phyloP scores from a whole-genome alignment of 495 filamentous ascomycete genomes.

The Aspergillus biplanus region DNA sequence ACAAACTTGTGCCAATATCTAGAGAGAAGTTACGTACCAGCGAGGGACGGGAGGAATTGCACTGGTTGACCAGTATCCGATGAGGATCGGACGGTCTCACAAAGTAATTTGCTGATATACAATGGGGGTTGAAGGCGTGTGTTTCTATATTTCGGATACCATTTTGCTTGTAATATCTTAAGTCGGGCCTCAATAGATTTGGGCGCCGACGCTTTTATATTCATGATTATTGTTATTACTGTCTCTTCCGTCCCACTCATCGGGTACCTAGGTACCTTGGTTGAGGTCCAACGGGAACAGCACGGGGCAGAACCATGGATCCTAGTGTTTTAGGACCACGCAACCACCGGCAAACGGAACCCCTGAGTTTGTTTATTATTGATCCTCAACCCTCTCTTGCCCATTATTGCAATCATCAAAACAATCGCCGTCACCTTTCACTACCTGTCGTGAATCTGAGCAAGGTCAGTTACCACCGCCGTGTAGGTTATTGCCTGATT shows the following conservation, averaged over 20 bases:
- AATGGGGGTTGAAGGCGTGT: neutral
- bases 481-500: constrained; percentile 16
- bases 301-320: constrained; percentile 18
- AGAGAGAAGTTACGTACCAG: constrained; percentile 15
- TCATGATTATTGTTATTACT: neutral
- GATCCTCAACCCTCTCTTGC: neutral
- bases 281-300: neutral
- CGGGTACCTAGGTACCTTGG: neutral
- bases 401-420: neutral
- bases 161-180: neutral
- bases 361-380: constrained; percentile 13
- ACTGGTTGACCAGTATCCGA: constrained; percentile 27
- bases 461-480: neutral
- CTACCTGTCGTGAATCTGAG: neutral
- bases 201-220: neutral
- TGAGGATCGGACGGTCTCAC: neutral
- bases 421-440: neutral
- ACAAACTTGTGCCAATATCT: constrained; percentile 1
- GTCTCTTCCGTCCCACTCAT: neutral
- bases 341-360: constrained; percentile 8
- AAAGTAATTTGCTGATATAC: neutral
- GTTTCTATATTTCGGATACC: neutral
- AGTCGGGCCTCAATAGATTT: neutral
- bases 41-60: constrained; percentile 30
- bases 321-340: constrained; percentile 11